These are phyloP conservation scores for Tolypocladium guangdongense DNA, from an alignment of 2,329 filamentous ascomycete species.

Conservation along the genomic window DNA sequence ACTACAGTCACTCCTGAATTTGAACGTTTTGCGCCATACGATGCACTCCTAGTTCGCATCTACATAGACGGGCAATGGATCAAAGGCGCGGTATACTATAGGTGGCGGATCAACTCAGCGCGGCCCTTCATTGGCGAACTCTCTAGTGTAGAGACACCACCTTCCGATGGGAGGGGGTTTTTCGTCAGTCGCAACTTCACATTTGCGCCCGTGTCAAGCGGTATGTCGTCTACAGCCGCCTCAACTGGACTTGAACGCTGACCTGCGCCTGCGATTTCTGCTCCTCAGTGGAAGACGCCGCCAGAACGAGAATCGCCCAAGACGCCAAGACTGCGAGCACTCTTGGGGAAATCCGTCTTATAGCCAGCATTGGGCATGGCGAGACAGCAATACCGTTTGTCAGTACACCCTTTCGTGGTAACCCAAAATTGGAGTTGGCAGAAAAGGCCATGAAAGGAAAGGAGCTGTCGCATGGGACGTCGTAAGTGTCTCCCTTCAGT, in stretches of 20 bases:
- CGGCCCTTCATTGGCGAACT: not conserved
- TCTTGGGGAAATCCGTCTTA: slow-evolving; percentile 9
- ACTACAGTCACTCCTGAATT: not conserved
- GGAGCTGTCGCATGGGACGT: slow-evolving; percentile 12
- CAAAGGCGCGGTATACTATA: rapidly evolving
- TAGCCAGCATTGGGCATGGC: rapidly evolving
- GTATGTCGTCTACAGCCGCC: not conserved
- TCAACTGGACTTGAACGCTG: not conserved
- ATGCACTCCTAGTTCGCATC: rapidly evolving
- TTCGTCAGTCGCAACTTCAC: slow-evolving; percentile 1
- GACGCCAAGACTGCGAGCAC: not conserved
- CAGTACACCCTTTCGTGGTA: not conserved
- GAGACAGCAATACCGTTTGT: not conserved
- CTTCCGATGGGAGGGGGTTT: too few relatives aligned
- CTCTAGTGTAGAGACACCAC: not conserved
- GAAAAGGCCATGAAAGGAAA: slow-evolving; percentile 17
- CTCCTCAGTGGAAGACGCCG: slow-evolving; percentile 5
- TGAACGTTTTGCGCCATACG: rapidly evolving
- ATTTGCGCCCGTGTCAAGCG: slow-evolving; percentile 7
- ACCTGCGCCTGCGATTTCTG: not conserved
- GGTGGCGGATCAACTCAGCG: too few relatives aligned
- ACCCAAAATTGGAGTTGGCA: not conserved
- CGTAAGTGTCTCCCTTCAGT: slow-evolving; percentile 3
- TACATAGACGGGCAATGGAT: slow-evolving; percentile 8
- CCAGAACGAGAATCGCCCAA: not conserved